Evolutionary conservation across 108 stramenopile species (phyloP), one percentile per base, ranked within the genome.

Genomic region (Nannochloropsis gaditana): DNA sequence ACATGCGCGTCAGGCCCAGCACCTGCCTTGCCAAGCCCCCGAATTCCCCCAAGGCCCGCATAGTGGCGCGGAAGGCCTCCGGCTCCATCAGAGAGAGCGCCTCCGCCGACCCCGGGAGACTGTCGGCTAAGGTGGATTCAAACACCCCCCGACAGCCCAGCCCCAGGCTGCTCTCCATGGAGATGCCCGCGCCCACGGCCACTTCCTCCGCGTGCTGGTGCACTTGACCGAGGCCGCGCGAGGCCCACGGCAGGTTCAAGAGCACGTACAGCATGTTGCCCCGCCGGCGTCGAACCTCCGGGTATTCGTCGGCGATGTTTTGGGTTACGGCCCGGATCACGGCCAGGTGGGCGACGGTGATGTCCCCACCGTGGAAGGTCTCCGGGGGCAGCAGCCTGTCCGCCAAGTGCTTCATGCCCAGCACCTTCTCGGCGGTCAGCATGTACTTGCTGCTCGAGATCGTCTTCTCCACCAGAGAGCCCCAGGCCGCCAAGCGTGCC

Each of bases 151-250:
- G 3, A 73, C 59, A 73, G 59, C 59, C 59, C 5, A 73, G 6
- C 59, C 59, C 59, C 59, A 73, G 6, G 59, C 59, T 73, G 6
- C 59, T 73, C 59, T 73, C 59, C 59, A 73, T 73, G 59, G 19
- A n/a, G 59, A 73, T 73, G 59, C 59, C 59, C 59, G 59, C 4
- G n/a, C 59, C 59, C 59, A 73, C n/a, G 2, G 59, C 59, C 59
- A 73, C 59, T n/a, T 73, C 59, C 59, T 73, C 59, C 59, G 59
- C 59, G 59, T 73, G 59, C 8, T 73, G 59, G 59, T 73, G 59
- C 19, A 73, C 59, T 15, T 73, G 15, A n/a, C 59, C 59, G 19
- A 73, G 15, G 59, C 59, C 59, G 19, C 59, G 59, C 15, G 19
- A n/a, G 19, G 59, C 59, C 59, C 59, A 73, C 3, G 59, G 59